These are phyloP conservation scores for Incumbomyces lentus DNA, from an alignment of 2,329 filamentous ascomycete genomes.

Conservation along the genomic window DNA sequence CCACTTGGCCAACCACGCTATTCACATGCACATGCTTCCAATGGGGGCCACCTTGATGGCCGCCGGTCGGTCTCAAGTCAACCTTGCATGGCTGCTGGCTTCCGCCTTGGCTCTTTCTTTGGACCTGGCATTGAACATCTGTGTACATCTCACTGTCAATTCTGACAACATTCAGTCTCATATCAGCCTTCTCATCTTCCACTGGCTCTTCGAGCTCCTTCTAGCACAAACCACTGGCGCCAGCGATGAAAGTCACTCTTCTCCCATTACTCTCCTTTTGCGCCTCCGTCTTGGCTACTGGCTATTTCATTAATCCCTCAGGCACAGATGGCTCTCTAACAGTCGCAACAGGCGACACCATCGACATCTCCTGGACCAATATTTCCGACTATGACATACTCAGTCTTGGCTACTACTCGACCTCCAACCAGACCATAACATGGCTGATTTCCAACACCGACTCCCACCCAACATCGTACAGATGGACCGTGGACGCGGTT, in stretches of 20 bases:
- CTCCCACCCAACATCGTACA: slow-evolving; percentile 3
- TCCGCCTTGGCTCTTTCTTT: too few species aligned
- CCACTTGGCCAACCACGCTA: too few species aligned
- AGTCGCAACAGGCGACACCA: background rate
- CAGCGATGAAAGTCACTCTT: background rate
- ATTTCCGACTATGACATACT: slow-evolving; percentile 3
- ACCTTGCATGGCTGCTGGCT: too few species aligned
- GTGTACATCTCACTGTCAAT: too few species aligned
- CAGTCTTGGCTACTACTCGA: slow-evolving; percentile 1
- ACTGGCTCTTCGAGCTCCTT: background rate
- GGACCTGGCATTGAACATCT: too few species aligned
- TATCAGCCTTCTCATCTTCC: background rate
- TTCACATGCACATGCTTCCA: too few species aligned
- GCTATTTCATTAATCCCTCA: slow-evolving; percentile 2
- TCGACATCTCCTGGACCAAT: slow-evolving; percentile 7
- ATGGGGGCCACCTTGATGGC: too few species aligned
- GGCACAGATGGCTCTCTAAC: background rate
- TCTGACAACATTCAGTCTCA: background rate
- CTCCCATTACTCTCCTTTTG: background rate
- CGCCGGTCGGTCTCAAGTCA: too few species aligned
- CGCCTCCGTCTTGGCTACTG: background rate
- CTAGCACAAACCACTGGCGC: background rate
- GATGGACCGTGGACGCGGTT: slow-evolving; percentile 4
- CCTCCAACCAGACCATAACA: slow-evolving; percentile 5
- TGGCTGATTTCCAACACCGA: slow-evolving; percentile 1